Evolutionary conservation across 306 rosid species (phyloP).

Genomic region (Begonia masoniana): DNA sequence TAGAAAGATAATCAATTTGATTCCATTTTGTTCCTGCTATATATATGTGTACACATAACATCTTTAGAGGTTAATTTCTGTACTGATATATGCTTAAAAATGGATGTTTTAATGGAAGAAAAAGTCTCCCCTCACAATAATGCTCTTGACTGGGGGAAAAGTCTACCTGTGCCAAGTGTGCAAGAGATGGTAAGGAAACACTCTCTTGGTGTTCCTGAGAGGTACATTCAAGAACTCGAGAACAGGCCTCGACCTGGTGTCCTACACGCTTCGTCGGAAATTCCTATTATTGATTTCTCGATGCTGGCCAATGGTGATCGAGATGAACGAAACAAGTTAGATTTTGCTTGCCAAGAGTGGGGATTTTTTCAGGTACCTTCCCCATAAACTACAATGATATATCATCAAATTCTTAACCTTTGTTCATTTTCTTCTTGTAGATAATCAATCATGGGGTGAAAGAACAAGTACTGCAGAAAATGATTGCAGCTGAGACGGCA

Average conservation of each 20-base stretch:
- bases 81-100: background rate
- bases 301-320: constrained; percentile 9
- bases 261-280: constrained; percentile 4
- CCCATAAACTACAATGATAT: too few relatives aligned
- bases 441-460: too few relatives aligned
- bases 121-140: background rate
- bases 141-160: too few relatives aligned
- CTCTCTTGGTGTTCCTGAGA: constrained; percentile 3
- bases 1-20: background rate
- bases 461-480: too few relatives aligned
- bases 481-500: too few relatives aligned
- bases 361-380: too few relatives aligned
- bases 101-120: constrained; percentile 2
- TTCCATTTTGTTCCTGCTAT: background rate
- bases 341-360: too few relatives aligned
- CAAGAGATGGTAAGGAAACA: constrained; percentile 16
- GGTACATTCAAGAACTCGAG: background rate
- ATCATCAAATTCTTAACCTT: too few relatives aligned
- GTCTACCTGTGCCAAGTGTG: background rate
- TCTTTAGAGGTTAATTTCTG: too few relatives aligned
- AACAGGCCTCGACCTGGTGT: background rate
- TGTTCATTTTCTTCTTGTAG: too few relatives aligned
- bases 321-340: too few relatives aligned
- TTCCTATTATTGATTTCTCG: constrained; percentile 16
- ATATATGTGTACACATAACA: background rate